phyloP scores from a whole-genome alignment of 2,329 filamentous ascomycete species.

The Colletotrichum sp. region DNA sequence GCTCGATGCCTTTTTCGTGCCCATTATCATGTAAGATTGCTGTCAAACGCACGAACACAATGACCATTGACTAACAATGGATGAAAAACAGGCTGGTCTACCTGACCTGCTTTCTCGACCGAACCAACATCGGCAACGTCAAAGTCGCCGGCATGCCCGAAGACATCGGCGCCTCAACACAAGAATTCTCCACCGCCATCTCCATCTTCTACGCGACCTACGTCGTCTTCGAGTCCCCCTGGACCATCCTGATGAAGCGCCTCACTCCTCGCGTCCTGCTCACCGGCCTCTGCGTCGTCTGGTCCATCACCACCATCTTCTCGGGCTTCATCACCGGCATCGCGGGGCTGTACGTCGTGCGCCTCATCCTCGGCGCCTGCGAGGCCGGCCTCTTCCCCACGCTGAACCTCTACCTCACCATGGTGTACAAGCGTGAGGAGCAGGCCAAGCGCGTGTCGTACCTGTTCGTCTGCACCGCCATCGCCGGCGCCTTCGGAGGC shows the following conservation, averaged over 20 bases:
- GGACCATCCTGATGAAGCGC: constrained; percentile 34
- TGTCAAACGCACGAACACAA: too few relatives aligned
- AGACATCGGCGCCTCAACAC: constrained; percentile 43
- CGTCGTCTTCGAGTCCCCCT: constrained; percentile 45
- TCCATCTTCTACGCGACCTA: constrained; percentile 56
- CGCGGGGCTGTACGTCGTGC: constrained; percentile 45
- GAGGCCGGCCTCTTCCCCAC: constrained; percentile 56
- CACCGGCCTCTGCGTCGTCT: constrained; percentile 36
- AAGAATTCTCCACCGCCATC: constrained; percentile 46
- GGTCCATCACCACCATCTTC: constrained; percentile 53
- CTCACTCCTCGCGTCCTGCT: constrained; percentile 36
- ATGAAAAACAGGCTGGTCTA: constrained; percentile 44
- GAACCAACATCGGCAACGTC: constrained; percentile 58
- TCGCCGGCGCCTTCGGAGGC: constrained; percentile 45
- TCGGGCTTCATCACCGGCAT: constrained; percentile 49
- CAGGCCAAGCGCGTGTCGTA: constrained; percentile 34
- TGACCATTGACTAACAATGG: not conserved
- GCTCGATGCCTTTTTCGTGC: constrained; percentile 35
- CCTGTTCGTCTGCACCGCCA: constrained; percentile 55
- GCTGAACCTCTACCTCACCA: constrained; percentile 41
- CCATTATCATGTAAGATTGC: constrained; percentile 48
- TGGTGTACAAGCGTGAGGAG: constrained; percentile 41
- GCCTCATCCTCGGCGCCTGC: constrained; percentile 51
- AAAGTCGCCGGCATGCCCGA: constrained; percentile 49
- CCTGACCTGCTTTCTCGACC: constrained; percentile 58